Percentiles rank a stretch among this genome's conserved stretches.
phyloP scores from a whole-genome alignment of 805 yeast genomes.

The Candida ovalis region DNA sequence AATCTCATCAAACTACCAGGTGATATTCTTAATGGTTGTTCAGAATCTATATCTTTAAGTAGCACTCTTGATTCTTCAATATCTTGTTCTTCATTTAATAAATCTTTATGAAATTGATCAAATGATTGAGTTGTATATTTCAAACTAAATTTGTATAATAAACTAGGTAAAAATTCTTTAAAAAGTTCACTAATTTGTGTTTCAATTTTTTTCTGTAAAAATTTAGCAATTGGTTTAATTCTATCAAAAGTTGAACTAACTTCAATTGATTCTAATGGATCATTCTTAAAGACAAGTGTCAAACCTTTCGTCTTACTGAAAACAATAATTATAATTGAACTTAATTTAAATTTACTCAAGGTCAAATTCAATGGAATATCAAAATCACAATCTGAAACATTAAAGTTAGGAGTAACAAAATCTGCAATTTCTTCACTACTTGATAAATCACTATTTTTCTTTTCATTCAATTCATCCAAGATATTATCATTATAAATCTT shows the following conservation, averaged over 20 bases:
- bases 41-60: constrained; percentile 50
- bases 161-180: constrained; percentile 78
- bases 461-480: constrained; percentile 26
- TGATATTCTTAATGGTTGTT: constrained; percentile 52
- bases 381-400: constrained; percentile 62
- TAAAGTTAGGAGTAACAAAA: constrained; percentile 66
- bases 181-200: constrained; percentile 74
- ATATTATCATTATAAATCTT: constrained; percentile 50
- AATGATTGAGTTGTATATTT: constrained; percentile 48
- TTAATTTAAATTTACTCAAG: constrained; percentile 63
- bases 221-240: constrained; percentile 78
- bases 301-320: constrained; percentile 78
- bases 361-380: constrained; percentile 77
- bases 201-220: constrained; percentile 79
- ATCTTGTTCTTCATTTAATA: constrained; percentile 30
- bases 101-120: constrained; percentile 34
- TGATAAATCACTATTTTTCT: constrained; percentile 24
- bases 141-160: constrained; percentile 70
- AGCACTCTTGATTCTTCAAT: constrained; percentile 36
- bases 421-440: constrained; percentile 33
- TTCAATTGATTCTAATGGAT: constrained; percentile 78
- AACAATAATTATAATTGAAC: constrained; percentile 82
- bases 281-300: constrained; percentile 83
- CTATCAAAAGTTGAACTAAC: constrained; percentile 86
- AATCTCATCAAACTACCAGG: constrained; percentile 66